Evolutionary conservation across 148 eudicot species (phyloP).

Genomic region (Chenopodium quinoa): DNA sequence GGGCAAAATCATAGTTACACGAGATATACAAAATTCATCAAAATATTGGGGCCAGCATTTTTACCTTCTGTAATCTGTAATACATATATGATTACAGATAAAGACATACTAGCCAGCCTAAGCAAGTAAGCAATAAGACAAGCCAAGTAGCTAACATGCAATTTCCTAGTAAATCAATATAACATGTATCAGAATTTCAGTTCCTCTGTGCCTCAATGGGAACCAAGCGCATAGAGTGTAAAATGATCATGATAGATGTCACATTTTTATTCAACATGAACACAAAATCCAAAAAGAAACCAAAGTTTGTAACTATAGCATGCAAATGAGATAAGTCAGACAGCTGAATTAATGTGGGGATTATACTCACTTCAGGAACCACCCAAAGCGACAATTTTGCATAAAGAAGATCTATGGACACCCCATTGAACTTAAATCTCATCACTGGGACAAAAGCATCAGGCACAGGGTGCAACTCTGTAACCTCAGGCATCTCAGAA

Average conservation of each 20-base stretch:
- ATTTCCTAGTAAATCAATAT: neutral
- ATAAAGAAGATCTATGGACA: slow-evolving; percentile 71
- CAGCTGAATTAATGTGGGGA: neutral
- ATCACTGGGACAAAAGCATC: slow-evolving; percentile 72
- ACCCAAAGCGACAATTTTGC: slow-evolving; percentile 59
- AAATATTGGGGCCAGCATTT: neutral
- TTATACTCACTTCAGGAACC: slow-evolving; percentile 54
- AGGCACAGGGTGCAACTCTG: slow-evolving; percentile 58
- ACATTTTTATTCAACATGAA: neutral
- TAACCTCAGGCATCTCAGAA: slow-evolving; percentile 59
- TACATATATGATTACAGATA: neutral
- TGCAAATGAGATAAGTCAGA: neutral
- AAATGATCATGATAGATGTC: neutral
- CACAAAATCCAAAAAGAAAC: neutral
- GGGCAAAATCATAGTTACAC: neutral
- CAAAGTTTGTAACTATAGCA: neutral
- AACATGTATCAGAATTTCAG: neutral
- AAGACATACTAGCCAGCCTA: neutral
- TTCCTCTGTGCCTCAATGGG: too few relatives aligned
- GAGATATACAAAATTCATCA: neutral
- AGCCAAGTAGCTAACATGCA: neutral
- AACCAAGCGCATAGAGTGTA: neutral
- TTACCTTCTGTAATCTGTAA: neutral
- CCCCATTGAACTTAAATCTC: slow-evolving; percentile 60
- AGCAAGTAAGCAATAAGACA: slow-evolving; percentile 2